Conservation (phyloP, 352 stramenopile genomes). For the Aphanomyces invadans region DNA sequence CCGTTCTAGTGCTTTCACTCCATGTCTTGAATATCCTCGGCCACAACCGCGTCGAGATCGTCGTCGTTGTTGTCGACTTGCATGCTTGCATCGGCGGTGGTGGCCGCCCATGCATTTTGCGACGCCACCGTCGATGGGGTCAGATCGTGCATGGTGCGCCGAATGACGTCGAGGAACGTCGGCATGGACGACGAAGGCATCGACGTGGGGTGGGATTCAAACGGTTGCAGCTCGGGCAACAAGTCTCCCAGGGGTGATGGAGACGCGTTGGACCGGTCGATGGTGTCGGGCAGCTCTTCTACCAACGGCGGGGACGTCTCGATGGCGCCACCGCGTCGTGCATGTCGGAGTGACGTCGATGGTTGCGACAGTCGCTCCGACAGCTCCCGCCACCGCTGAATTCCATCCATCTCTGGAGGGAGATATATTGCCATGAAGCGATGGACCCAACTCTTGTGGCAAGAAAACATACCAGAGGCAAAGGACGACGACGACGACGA, state of each 20-base stretch:
- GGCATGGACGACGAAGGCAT: background rate
- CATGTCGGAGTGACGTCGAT: background rate
- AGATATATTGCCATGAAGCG: too few species aligned
- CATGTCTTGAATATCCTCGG: conserved; percentile 42
- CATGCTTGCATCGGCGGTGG: background rate
- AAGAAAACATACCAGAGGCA: too few species aligned
- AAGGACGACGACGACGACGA: conserved; percentile 29
- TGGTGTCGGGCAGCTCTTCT: background rate
- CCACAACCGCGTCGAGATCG: conserved; percentile 43
- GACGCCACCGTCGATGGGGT: background rate
- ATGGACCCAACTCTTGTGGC: too few species aligned
- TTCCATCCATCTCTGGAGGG: background rate
- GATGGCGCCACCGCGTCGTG: background rate
- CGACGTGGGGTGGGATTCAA: background rate
- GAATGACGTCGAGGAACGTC: conserved; percentile 14
- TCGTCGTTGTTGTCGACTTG: conserved; percentile 28
- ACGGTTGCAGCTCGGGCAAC: background rate
- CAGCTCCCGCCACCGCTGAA: conserved; percentile 9
- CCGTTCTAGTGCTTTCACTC: conserved; percentile 6
- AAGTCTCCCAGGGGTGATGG: background rate
- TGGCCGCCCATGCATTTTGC: background rate
- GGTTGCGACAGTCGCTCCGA: background rate
- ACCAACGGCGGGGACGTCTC: conserved; percentile 13
- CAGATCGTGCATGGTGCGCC: conserved; percentile 2
- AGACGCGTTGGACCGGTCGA: background rate